Evolutionary conservation across 805 yeast genomes (phyloP).

Genomic region (Blastobotrys chiropterorum): DNA sequence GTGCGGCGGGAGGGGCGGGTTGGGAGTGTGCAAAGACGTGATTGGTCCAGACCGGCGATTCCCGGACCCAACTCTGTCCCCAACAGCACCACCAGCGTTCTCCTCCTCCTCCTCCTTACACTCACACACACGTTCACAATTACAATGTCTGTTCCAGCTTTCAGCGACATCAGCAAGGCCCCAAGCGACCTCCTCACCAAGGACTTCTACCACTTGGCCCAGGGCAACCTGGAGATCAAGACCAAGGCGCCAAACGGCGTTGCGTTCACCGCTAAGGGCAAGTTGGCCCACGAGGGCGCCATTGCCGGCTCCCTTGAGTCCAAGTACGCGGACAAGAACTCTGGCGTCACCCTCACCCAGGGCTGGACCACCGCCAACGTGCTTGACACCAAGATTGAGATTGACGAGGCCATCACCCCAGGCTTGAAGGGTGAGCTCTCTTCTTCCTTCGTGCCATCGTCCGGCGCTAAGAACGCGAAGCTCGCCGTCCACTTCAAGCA

Average conservation of each 20-base stretch:
- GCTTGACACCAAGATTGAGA: slow-evolving; percentile 87
- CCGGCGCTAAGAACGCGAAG: slow-evolving; percentile 73
- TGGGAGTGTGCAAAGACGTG: not conserved
- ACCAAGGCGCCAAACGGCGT: slow-evolving; percentile 96
- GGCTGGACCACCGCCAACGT: slow-evolving; percentile 96
- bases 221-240: slow-evolving; percentile 83
- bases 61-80: not conserved
- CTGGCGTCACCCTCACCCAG: slow-evolving; percentile 91
- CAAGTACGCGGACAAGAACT: slow-evolving; percentile 84
- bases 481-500: slow-evolving; percentile 86
- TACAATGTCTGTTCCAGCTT: slow-evolving; percentile 77
- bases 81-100: not conserved
- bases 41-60: not conserved
- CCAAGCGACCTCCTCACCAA: slow-evolving; percentile 82
- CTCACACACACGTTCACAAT: not conserved
- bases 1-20: not conserved
- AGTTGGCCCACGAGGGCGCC: slow-evolving; percentile 69
- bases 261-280: slow-evolving; percentile 89
- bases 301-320: slow-evolving; percentile 87
- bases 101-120: not conserved
- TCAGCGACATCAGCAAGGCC: slow-evolving; percentile 87
- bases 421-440: slow-evolving; percentile 91
- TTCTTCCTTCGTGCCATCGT: slow-evolving; percentile 82
- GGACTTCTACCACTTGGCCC: slow-evolving; percentile 90
- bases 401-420: slow-evolving; percentile 85